Percentiles rank a stretch among this genome's conserved stretches.
Evolutionary conservation across 306 rosid genomes (phyloP).

Genomic region (Cucumis melo): DNA sequence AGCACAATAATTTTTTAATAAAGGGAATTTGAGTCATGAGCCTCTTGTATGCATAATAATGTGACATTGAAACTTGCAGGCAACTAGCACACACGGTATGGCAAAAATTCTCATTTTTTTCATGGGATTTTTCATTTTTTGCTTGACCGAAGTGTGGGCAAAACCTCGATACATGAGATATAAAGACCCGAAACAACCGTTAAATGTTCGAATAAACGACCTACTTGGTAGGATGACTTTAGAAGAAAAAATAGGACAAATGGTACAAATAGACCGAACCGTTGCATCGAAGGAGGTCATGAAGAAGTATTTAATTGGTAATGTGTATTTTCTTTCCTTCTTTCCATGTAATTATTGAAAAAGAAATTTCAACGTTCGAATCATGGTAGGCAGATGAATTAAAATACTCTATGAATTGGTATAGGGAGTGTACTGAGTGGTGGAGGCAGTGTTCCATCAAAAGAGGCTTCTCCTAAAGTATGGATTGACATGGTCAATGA

Average conservation of each 20-base stretch:
- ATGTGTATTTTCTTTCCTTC: not conserved
- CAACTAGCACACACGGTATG: not conserved
- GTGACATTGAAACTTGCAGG: not conserved
- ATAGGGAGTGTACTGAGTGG: slow-evolving; percentile 31
- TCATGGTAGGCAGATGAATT: not conserved
- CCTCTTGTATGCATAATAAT: not conserved
- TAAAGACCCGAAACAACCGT: not conserved
- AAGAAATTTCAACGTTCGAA: not conserved
- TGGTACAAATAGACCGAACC: not conserved
- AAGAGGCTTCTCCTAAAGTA: slow-evolving; percentile 14
- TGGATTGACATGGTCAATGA: slow-evolving; percentile 29
- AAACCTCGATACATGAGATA: not conserved
- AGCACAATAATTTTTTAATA: no score
- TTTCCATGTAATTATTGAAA: not conserved
- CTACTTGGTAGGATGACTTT: not conserved
- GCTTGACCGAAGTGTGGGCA: not conserved
- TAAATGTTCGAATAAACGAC: not conserved
- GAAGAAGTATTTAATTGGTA: slow-evolving; percentile 1
- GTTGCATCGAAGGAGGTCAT: not conserved
- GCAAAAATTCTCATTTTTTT: not conserved
- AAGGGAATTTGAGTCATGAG: no score
- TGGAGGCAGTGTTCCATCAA: slow-evolving; percentile 19
- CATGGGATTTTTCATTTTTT: not conserved
- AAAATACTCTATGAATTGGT: not conserved
- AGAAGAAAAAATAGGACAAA: slow-evolving; percentile 1